Base-by-base conservation (phyloP, 2,329 filamentous ascomycete genomes). In the Fusarium musae region DNA sequence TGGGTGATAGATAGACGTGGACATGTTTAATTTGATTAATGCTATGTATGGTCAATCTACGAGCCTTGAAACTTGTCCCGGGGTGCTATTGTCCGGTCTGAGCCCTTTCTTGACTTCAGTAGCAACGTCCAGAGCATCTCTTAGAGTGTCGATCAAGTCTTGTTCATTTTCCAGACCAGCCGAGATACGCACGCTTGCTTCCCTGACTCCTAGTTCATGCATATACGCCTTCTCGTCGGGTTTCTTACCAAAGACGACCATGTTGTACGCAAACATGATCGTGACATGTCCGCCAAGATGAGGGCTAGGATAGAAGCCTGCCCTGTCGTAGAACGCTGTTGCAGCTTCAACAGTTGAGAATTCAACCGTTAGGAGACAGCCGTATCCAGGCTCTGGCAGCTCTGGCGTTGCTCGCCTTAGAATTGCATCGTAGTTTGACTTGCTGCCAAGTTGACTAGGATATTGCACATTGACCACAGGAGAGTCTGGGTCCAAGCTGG, bases 241-340 rank as follows among this genome's bases (percentile, higher is more conserved):
- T 32, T 82, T 80, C 60, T 81, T 83, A 7, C 82, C 80, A 70
- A 84, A 87, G 6, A 84, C 77, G n/a, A 83, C 73, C 69, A 84
- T 81, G 63, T 84, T 85, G 72, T 87, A 89, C 0, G 86, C 81
- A 39, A 88, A 69, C 36, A 83, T 82, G 5, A 90, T 79, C 15
- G 87, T 89, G 59, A 84, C 79, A 70, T 87, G 86, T 0, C 86
- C 88, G 2, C 87, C 88, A 0, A 90, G 80, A 72, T 89, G 87
- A 3, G 88, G 87, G 1, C 87, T 87, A 3, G 85, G 82, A 72
- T 87, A 86, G 63, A 88, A 82, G 19, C 84, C 80, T 10, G 87
- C 76, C 34, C 78, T 80, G 63, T 90, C 82, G 73, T 88, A 89
- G 67, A 90, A 90, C 2, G 83, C 83, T 6, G 69, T 76, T 1